Conservation (phyloP, 192 early-diverging fungal genomes). For the Jimgerdemannia lactiflua region DNA sequence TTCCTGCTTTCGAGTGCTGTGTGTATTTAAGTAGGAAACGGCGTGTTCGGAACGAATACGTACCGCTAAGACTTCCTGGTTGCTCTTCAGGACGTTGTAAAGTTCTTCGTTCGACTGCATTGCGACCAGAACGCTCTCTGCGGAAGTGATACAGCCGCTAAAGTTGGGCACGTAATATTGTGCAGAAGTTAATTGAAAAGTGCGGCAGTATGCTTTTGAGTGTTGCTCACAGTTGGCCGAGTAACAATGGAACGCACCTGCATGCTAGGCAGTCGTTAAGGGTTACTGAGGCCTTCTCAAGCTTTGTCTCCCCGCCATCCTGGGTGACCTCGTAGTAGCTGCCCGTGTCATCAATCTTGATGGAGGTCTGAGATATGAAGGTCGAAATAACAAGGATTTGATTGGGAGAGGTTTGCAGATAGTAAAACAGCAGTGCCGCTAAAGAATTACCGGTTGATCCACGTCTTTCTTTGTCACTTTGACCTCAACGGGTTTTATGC, state of each 20-base stretch:
- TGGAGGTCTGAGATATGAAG: constrained; percentile 47
- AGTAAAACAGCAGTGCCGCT: neutral
- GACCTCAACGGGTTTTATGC: constrained; percentile 92
- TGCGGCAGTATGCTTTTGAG: no score
- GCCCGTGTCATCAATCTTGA: constrained; percentile 74
- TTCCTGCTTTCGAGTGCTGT: no score
- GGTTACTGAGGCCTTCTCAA: constrained; percentile 84
- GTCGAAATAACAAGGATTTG: neutral
- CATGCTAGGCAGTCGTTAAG: constrained; percentile 98
- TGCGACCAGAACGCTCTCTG: constrained; percentile 90
- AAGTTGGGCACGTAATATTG: neutral
- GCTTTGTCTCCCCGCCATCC: constrained; percentile 79
- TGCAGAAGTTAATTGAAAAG: no score
- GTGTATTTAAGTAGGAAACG: neutral
- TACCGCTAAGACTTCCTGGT: constrained; percentile 43
- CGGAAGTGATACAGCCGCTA: constrained; percentile 97
- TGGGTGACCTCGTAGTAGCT: constrained; percentile 87
- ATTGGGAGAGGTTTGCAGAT: constrained; percentile 14
- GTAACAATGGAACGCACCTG: constrained; percentile 50
- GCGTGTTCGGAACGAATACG: neutral
- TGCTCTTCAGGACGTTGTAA: constrained; percentile 59
- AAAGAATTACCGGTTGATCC: neutral
- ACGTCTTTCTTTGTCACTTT: constrained; percentile 40
- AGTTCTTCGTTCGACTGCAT: constrained; percentile 94
- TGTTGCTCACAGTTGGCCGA: neutral